Evolutionary conservation across 768 basidiomycete genomes (phyloP), one percentile per base, ranked within the genome.

Genomic region (Trametes cubensis): DNA sequence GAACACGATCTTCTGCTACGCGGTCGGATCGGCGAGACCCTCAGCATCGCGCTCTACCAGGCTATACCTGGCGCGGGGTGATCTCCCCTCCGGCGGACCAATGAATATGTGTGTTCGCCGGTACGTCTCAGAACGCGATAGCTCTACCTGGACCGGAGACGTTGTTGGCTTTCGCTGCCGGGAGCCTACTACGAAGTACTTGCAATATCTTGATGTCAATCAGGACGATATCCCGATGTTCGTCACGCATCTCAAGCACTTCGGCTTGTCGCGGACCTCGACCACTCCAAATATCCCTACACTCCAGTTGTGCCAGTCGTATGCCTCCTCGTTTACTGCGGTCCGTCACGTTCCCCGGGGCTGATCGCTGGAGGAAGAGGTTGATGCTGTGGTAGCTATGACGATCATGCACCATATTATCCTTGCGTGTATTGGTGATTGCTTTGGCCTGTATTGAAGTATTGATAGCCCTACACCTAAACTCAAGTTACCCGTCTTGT

Each of bases 121-220:
- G 30, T 54, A 40, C 51, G n/a, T 51, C 15, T 34, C 54, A 8
- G 59, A 45, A 18, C 48, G 30, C 21, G 21, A 47, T 30, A 34
- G 28, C 30, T 7, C 8, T 8, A 13, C n/a, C 38, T 49, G 60
- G 60, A 18, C 14, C 4, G 46, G 60, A 15, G 45, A 61, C 28
- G 45, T 48, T 17, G 30, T 61, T 5, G 60, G 60, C 2, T 28
- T 55, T 39, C 52, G 60, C 23, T 38, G 45, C 30, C 34, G 52
- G 39, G 60, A 61, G 30, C 60, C 53, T 6, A 48, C 53, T 4
- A 55, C 44, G 44, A 54, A 55, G 38, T 55, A 21, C 38, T 40
- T 61, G 46, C 52, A 61, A 26, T 54, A 61, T 44, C 39, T 61
- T n/a, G 46, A 61, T 13, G 53, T 55, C n/a, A 61, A 52, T 6